Base-by-base conservation (phyloP, 2,329 filamentous ascomycete species). In the Coniochaeta ligniaria region DNA sequence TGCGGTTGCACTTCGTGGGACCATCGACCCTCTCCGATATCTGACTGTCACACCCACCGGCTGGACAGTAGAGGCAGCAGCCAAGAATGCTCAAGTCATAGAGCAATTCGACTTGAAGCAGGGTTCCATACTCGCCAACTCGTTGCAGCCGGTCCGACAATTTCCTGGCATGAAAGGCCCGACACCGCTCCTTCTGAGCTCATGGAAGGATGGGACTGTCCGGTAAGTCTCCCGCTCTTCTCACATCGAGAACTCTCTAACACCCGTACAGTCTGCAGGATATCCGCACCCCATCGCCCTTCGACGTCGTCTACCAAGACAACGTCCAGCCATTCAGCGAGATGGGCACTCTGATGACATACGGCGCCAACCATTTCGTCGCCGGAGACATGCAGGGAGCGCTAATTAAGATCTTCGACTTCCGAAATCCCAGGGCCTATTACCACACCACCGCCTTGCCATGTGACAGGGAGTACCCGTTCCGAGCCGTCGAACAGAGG, bases 141-240 rank as follows among this genome's bases (percentile, higher is more conserved):
- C 80, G 0, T 74, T 84, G 3, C 75, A 81, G 36, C 76, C 79
- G 1, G 70, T 83, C 0, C 68, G 73, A 16, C 65, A 68, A 9
- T 64, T 68, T 16, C 70, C 71, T 4, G 41, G 73, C 22, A 67
- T 66, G 2, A 68, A 67, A 12, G 72, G 75, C 0, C 71, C 71
- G 22, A 71, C 72, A 1, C 76, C 73, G 24, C 68, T 82, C 1
- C 66, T 84, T 7, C 73, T 85, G 14, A 81, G 76, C 60, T 75
- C 80, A 3, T 84, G 82, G 81, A 76, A 79, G 50, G 80, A 84
- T 59, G 81, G 81, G 9, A 81, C 77, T 0, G 75, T 78, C 59
- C 74, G 78, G 67, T 71, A 61, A 59, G 68, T 63, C 38, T 41
- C 38, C 17, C 3, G 9, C 33, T 22, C 3, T 24, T 28, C 26